Evolutionary conservation across 768 basidiomycete genomes (phyloP).

Genomic region (Suillus bovinus): DNA sequence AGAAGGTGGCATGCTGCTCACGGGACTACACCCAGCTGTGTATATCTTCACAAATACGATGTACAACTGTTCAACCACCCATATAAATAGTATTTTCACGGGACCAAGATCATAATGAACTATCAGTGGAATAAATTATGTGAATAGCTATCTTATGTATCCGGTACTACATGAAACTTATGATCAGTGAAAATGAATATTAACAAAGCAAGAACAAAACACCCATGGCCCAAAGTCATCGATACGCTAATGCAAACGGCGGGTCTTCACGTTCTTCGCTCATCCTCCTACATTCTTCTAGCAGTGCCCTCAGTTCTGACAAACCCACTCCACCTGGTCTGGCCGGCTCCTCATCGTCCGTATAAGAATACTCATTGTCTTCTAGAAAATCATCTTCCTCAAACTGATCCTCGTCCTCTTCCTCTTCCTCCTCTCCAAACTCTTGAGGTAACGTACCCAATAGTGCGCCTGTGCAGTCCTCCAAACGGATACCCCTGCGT

Average conservation of each 20-base stretch:
- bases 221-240: background rate
- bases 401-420: constrained; percentile 34
- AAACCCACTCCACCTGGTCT: constrained; percentile 29
- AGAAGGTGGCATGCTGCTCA: background rate
- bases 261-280: constrained; percentile 30
- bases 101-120: background rate
- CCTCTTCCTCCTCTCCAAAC: constrained; percentile 34
- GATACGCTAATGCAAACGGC: constrained; percentile 22
- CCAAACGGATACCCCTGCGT: constrained; percentile 53
- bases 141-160: background rate
- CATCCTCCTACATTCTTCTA: constrained; percentile 58
- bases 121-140: background rate
- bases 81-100: background rate
- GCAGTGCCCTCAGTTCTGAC: constrained; percentile 50
- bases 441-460: constrained; percentile 47
- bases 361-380: constrained; percentile 31
- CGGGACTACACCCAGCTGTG: background rate
- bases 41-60: too few species aligned
- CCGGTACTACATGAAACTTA: background rate
- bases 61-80: too few species aligned
- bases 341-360: constrained; percentile 30
- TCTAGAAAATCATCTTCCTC: constrained; percentile 26
- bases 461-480: constrained; percentile 73
- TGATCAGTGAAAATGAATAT: background rate
- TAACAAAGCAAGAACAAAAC: background rate